A percentile compares a stretch with the other conserved stretches of the same genome.
phyloP scores from a whole-genome alignment of 2,329 filamentous ascomycete species.

The Colletotrichum scovillei region DNA sequence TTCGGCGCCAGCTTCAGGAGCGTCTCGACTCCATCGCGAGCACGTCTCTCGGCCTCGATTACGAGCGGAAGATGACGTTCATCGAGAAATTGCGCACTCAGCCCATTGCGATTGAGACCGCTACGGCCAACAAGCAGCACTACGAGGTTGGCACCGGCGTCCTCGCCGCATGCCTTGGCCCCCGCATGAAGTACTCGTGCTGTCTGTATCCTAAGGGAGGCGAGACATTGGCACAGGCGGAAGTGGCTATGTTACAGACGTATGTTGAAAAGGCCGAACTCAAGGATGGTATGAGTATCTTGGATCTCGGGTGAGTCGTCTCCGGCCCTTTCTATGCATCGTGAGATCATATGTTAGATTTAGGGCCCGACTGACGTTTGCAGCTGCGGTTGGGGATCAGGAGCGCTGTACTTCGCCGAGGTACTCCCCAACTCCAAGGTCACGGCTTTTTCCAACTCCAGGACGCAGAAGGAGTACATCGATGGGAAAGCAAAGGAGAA shows the following conservation, averaged over 20 bases:
- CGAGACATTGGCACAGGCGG: constrained; percentile 73
- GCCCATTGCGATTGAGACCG: constrained; percentile 77
- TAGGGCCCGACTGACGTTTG: neutral
- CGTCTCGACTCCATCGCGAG: constrained; percentile 66
- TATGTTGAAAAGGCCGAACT: constrained; percentile 72
- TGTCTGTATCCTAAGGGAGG: constrained; percentile 72
- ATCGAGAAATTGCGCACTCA: constrained; percentile 67
- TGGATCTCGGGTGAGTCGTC: constrained; percentile 68
- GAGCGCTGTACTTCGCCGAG: constrained; percentile 73
- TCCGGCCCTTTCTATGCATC: constrained; percentile 25
- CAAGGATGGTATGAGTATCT: constrained; percentile 68
- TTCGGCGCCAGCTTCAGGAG: constrained; percentile 73
- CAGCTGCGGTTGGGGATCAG: constrained; percentile 77
- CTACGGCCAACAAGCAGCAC: constrained; percentile 74
- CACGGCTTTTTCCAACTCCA: constrained; percentile 77
- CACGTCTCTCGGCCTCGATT: constrained; percentile 63
- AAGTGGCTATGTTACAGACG: constrained; percentile 72
- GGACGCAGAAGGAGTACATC: constrained; percentile 75
- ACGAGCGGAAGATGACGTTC: constrained; percentile 72
- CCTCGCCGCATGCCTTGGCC: constrained; percentile 69
- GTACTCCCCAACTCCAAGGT: constrained; percentile 70
- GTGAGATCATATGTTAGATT: neutral
- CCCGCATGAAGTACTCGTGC: constrained; percentile 79
- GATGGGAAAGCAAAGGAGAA: constrained; percentile 67
- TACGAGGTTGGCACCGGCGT: constrained; percentile 79